Conservation (phyloP, 1,139 yeast species). For the Geotrichum australiense region DNA sequence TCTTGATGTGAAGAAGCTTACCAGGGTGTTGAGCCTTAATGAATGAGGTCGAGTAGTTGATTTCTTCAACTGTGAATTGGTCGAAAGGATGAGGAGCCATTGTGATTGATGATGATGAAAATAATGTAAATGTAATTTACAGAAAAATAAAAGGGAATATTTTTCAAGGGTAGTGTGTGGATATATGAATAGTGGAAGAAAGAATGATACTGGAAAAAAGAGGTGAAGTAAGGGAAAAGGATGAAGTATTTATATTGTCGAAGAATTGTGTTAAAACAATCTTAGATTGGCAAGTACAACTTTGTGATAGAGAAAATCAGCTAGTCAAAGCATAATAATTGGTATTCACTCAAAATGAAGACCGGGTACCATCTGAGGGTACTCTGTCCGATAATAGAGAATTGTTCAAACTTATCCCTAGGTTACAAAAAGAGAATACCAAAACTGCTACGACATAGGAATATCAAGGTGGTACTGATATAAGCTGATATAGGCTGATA, state of each 20-base stretch:
- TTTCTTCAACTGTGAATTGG: constrained; percentile 59
- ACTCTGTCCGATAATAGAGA: too few species aligned
- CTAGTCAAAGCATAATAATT: too few species aligned
- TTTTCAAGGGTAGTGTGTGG: neutral
- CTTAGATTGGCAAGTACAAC: too few species aligned
- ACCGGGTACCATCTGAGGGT: too few species aligned
- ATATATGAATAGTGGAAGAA: neutral
- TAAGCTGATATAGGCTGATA: too few species aligned
- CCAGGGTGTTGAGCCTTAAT: constrained; percentile 45
- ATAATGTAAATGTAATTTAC: neutral
- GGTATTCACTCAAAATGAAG: too few species aligned
- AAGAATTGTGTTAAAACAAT: too few species aligned
- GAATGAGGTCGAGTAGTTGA: constrained; percentile 49
- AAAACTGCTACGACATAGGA: too few species aligned
- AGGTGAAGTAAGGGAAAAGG: neutral
- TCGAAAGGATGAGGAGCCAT: constrained; percentile 50
- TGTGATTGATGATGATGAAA: neutral
- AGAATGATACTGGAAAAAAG: neutral
- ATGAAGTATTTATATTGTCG: neutral
- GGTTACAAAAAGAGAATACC: too few species aligned
- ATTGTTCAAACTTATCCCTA: too few species aligned
- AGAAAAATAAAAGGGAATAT: neutral
- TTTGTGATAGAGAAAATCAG: too few species aligned
- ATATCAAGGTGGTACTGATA: too few species aligned
- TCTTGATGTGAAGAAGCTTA: constrained; percentile 56